Base-by-base conservation (phyloP, 1,284 basidiomycete genomes). In the Heterobasidion occidentale region DNA sequence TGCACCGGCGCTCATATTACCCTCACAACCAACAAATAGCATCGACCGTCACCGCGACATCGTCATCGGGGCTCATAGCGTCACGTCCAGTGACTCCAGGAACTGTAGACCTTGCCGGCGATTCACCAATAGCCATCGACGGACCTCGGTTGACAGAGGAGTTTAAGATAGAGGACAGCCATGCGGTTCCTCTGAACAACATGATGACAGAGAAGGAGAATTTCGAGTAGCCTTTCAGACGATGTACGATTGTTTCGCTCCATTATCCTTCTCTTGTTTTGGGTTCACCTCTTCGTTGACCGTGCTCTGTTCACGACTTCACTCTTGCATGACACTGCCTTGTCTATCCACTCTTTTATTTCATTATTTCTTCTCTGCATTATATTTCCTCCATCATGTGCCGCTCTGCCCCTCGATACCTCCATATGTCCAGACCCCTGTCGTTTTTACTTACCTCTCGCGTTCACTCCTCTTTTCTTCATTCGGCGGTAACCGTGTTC, bases 1-100 rank as follows among this genome's bases (percentile, higher is more conserved):
- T 88, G 88, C 82, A 84, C 67, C 82, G 90, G 50, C 82, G 86
- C 58, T 90, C 89, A 45, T 91, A 92, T 65, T 92, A 89, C 68
- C 87, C 89, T 1, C 80, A 85, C 55, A 90, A 88, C 67, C 86
- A 86, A 61, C 87, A 90, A 62, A 73, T 79, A 48, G 68, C 78
- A 27, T 74, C 77, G 7, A 73, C 74, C 0, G 69, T 77, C 57
- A 80, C 78, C 4, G 77, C 69, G 33, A 71, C 77, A 1, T 76
- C 78, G 9, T 77, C 75, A 1, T 71, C 76, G 11, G 75, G 73
- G 11, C 63, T 71, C 1, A 64, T 68, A 33, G 27, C 46, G 19
- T 79, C 77, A 42, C 70, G 77, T 51, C 78, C 77, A 12, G 77
- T 73, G 1, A 79, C 77, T 11, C 77, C 77, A 0, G 64, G 67